These are phyloP conservation scores for Trametes maxima DNA, from an alignment of 768 basidiomycete species.

Conservation along the genomic window DNA sequence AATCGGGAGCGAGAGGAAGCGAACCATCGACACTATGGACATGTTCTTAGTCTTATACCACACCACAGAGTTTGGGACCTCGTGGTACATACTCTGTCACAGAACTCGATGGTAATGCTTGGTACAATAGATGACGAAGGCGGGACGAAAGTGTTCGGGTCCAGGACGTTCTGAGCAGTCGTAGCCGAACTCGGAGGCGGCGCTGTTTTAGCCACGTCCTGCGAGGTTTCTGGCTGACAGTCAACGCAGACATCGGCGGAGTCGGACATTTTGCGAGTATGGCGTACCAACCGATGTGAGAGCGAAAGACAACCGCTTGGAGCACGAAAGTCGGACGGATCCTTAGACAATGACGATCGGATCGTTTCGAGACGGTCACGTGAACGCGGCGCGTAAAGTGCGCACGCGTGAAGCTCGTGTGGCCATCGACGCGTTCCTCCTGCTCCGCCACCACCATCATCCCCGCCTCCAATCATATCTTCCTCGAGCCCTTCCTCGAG, in stretches of 20 bases:
- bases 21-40: slow-evolving; percentile 76
- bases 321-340: too few species aligned
- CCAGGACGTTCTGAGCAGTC: slow-evolving; percentile 32
- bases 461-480: slow-evolving; percentile 3
- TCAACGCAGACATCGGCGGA: slow-evolving; percentile 25
- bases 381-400: slow-evolving; percentile 14
- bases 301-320: too few species aligned
- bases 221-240: slow-evolving; percentile 16
- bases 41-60: neutral
- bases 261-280: slow-evolving; percentile 31
- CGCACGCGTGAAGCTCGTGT: slow-evolving; percentile 24
- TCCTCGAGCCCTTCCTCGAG: too few species aligned
- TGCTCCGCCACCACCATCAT: slow-evolving; percentile 15
- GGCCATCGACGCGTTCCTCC: slow-evolving; percentile 54
- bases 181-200: neutral
- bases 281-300: too few species aligned
- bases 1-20: neutral
- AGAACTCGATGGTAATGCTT: slow-evolving; percentile 86
- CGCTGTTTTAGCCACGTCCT: neutral
- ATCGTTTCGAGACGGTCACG: slow-evolving; percentile 20
- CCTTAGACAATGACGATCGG: neutral
- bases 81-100: slow-evolving; percentile 71
- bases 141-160: slow-evolving; percentile 57
- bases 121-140: slow-evolving; percentile 52
- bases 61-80: neutral